phyloP scores from a whole-genome alignment of 129 eudicot species.

The Flaveria sonorensis region DNA sequence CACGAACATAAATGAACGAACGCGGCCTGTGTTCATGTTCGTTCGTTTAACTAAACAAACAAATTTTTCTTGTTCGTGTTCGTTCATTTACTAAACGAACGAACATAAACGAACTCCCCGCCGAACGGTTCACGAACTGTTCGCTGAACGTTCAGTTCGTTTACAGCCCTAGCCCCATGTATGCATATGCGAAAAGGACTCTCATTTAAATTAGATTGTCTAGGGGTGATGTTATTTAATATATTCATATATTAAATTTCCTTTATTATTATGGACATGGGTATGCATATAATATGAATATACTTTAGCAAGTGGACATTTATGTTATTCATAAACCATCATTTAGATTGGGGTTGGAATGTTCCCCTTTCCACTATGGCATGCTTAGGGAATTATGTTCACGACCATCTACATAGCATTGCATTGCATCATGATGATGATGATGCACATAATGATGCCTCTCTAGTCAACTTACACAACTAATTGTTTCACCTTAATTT shows the following conservation, averaged over 20 bases:
- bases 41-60: too few relatives aligned
- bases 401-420: slow-evolving; percentile 33
- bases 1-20: too few relatives aligned
- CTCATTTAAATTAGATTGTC: too few relatives aligned
- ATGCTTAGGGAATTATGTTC: slow-evolving; percentile 40
- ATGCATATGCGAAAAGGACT: too few relatives aligned
- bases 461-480: slow-evolving; percentile 33
- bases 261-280: slow-evolving; percentile 21
- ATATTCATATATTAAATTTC: background rate
- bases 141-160: too few relatives aligned
- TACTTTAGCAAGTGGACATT: slow-evolving; percentile 37
- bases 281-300: slow-evolving; percentile 27
- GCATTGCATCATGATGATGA: slow-evolving; percentile 33
- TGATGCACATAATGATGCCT: slow-evolving; percentile 52
- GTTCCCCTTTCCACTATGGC: slow-evolving; percentile 47
- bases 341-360: slow-evolving; percentile 41
- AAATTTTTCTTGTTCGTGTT: too few relatives aligned
- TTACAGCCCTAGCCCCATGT: too few relatives aligned
- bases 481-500: slow-evolving; percentile 18
- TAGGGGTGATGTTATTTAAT: too few relatives aligned
- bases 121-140: too few relatives aligned
- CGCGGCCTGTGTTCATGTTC: too few relatives aligned
- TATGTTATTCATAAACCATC: slow-evolving; percentile 46
- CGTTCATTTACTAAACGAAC: too few relatives aligned
- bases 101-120: too few relatives aligned